Percentiles rank a stretch among this genome's conserved stretches.
phyloP scores from a whole-genome alignment of 2,329 filamentous ascomycete genomes.

The Cryoendolithus antarcticus region DNA sequence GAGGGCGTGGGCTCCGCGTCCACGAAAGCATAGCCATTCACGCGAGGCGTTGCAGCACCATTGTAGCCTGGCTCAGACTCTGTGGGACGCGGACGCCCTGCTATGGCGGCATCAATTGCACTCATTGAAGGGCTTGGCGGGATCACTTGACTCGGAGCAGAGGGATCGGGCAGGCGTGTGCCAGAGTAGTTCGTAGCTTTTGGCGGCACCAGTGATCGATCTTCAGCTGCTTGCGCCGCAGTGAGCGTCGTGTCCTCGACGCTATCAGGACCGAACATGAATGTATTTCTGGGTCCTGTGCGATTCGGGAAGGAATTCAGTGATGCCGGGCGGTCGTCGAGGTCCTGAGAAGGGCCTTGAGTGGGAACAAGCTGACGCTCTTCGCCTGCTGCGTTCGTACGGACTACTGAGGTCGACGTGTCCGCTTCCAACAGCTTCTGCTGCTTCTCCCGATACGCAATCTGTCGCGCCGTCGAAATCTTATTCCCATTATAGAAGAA shows the following conservation, averaged over 20 bases:
- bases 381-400: constrained; percentile 15
- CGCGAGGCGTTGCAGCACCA: constrained; percentile 70
- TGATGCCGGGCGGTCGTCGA: constrained; percentile 60
- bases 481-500: constrained; percentile 89
- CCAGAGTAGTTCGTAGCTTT: constrained; percentile 72
- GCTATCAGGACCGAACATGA: constrained; percentile 74
- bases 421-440: constrained; percentile 47
- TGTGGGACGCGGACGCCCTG: constrained; percentile 52
- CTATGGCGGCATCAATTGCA: constrained; percentile 71
- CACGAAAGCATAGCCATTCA: constrained; percentile 91
- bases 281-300: constrained; percentile 55
- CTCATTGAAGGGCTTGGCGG: constrained; percentile 75
- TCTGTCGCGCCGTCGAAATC: constrained; percentile 51
- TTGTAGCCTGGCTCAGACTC: constrained; percentile 48
- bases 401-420: constrained; percentile 25
- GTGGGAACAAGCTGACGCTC: constrained; percentile 11
- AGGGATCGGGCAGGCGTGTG: constrained; percentile 49
- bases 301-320: constrained; percentile 59
- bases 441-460: constrained; percentile 41
- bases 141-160: constrained; percentile 23
- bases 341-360: constrained; percentile 43
- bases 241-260: constrained; percentile 46
- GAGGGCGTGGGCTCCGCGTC: constrained; percentile 58
- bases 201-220: constrained; percentile 58
- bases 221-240: constrained; percentile 54